phyloP scores from a whole-genome alignment of 2,329 filamentous ascomycete species.

The Alternaria brassicae region DNA sequence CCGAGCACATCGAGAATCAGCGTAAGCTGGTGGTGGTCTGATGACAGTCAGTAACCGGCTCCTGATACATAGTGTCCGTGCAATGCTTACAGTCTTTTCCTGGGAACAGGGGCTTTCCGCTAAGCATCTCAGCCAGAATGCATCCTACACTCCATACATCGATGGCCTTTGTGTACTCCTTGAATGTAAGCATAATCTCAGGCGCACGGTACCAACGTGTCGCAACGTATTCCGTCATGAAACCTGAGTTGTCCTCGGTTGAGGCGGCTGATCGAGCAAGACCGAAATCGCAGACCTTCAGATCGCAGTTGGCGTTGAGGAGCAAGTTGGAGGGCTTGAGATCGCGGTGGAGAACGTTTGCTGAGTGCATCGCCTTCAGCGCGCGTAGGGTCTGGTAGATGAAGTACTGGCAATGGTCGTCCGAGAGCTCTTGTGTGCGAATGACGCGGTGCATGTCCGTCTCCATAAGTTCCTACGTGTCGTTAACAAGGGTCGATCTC shows the following conservation, averaged over 20 bases:
- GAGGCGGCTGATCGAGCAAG: slow-evolving; percentile 94
- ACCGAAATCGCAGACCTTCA: slow-evolving; percentile 99
- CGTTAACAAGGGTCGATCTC: slow-evolving; percentile 16
- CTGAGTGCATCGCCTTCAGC: slow-evolving; percentile 98
- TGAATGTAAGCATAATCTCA: slow-evolving; percentile 99
- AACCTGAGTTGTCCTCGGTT: slow-evolving; percentile 98
- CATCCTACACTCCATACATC: slow-evolving; percentile 99
- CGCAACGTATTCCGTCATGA: slow-evolving; percentile 99
- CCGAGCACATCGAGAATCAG: slow-evolving; percentile 96
- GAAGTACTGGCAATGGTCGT: slow-evolving; percentile 99
- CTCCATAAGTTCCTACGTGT: slow-evolving; percentile 91
- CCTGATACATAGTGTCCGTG: not conserved
- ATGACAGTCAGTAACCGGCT: slow-evolving; percentile 8
- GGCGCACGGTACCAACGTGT: slow-evolving; percentile 99
- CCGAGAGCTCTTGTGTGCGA: slow-evolving; percentile 95
- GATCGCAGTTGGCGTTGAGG: slow-evolving; percentile 96
- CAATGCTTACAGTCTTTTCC: slow-evolving; percentile 87
- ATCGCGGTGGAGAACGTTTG: slow-evolving; percentile 96
- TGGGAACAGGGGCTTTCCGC: slow-evolving; percentile 96
- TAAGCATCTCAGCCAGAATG: slow-evolving; percentile 98
- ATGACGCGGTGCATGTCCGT: slow-evolving; percentile 99
- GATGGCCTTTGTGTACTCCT: slow-evolving; percentile 99
- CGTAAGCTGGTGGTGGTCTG: slow-evolving; percentile 97
- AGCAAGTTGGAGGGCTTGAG: slow-evolving; percentile 97
- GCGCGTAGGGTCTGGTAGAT: slow-evolving; percentile 99